Conservation (phyloP, 306 rosid genomes). For the Neltuma alba region DNA sequence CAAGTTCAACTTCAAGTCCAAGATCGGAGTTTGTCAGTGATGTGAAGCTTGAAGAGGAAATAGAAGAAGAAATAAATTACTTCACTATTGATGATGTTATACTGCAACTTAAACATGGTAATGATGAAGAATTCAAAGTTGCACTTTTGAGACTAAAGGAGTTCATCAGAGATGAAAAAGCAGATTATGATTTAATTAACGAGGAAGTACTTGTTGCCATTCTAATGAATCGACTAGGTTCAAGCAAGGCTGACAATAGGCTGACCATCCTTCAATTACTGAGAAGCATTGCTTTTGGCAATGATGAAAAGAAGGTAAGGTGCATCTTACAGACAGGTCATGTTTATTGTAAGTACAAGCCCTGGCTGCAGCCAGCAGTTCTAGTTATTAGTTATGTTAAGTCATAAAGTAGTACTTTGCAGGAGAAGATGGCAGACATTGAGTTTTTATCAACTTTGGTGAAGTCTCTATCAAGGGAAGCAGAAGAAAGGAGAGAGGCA, state of each 20-base stretch:
- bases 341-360: neutral
- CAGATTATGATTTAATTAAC: slow-evolving; percentile 52
- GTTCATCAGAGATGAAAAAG: slow-evolving; percentile 45
- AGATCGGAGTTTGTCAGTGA: slow-evolving; percentile 49
- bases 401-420: slow-evolving; percentile 44
- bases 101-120: slow-evolving; percentile 69
- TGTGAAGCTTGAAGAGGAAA: slow-evolving; percentile 51
- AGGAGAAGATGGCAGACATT: slow-evolving; percentile 79
- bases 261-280: slow-evolving; percentile 54
- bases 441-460: slow-evolving; percentile 68
- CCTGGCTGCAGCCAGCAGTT: slow-evolving; percentile 10
- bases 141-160: slow-evolving; percentile 61
- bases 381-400: slow-evolving; percentile 37
- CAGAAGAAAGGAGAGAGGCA: slow-evolving; percentile 82
- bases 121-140: slow-evolving; percentile 65
- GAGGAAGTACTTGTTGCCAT: slow-evolving; percentile 58
- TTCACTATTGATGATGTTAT: slow-evolving; percentile 55
- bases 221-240: slow-evolving; percentile 67
- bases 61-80: slow-evolving; percentile 53
- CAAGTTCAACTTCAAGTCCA: slow-evolving; percentile 56
- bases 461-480: slow-evolving; percentile 73
- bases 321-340: slow-evolving; percentile 2
- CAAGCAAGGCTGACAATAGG: slow-evolving; percentile 56
- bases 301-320: slow-evolving; percentile 67
- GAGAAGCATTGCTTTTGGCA: slow-evolving; percentile 54